A percentile compares a stretch with the other conserved stretches of the same genome.
Evolutionary conservation across 768 basidiomycete species (phyloP).

Genomic region (Astraeus odoratus): DNA sequence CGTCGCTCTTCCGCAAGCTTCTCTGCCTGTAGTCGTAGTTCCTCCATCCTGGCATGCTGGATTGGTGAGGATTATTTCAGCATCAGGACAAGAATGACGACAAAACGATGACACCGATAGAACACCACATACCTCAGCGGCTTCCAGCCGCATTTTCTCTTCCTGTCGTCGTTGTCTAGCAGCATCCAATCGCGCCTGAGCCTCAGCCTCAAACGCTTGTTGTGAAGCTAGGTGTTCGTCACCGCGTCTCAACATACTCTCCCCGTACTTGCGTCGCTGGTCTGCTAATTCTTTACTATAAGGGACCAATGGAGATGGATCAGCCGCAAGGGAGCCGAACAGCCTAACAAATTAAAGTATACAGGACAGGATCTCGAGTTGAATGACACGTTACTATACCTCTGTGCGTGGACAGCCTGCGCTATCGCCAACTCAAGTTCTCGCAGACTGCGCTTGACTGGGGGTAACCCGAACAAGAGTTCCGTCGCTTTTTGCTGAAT

Average conservation of each 20-base stretch:
- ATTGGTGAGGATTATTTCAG: background rate
- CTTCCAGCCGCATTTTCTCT: slow-evolving; percentile 63
- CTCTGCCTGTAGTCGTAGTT: slow-evolving; percentile 63
- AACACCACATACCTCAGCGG: slow-evolving; percentile 58
- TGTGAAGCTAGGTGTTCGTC: slow-evolving; percentile 76
- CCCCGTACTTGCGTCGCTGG: slow-evolving; percentile 85
- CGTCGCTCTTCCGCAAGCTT: slow-evolving; percentile 76
- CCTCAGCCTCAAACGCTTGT: slow-evolving; percentile 62
- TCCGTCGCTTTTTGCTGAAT: slow-evolving; percentile 96
- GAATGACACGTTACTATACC: slow-evolving; percentile 38
- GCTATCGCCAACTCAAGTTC: slow-evolving; percentile 75
- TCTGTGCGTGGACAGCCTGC: slow-evolving; percentile 81
- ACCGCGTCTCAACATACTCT: slow-evolving; percentile 73
- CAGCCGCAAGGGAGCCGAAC: slow-evolving; percentile 77
- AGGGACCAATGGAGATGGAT: slow-evolving; percentile 60
- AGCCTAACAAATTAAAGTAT: slow-evolving; percentile 41
- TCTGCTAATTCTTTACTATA: slow-evolving; percentile 86
- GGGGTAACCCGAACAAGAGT: slow-evolving; percentile 67
- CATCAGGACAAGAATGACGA: background rate
- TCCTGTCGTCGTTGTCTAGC: slow-evolving; percentile 75
- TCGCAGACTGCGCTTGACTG: slow-evolving; percentile 70
- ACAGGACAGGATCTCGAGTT: background rate
- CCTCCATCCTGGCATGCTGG: slow-evolving; percentile 57
- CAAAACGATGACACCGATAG: slow-evolving; percentile 1
- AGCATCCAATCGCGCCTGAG: slow-evolving; percentile 63